phyloP scores from a whole-genome alignment of 1,284 basidiomycete genomes.

The Austropuccinia psidii region DNA sequence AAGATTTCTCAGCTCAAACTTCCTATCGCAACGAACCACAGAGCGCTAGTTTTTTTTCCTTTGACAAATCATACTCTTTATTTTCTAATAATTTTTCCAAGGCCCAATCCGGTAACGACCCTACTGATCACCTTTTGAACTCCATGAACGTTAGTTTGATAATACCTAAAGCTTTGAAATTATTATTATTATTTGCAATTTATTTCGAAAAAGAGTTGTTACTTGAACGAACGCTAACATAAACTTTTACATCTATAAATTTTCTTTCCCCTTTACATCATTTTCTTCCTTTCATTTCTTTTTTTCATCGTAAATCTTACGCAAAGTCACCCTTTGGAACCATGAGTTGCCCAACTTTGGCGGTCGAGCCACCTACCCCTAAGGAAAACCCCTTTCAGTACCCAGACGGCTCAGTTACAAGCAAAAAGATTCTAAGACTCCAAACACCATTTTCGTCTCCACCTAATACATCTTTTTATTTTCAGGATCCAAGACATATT shows the following conservation, averaged over 20 bases:
- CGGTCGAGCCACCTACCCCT: conserved; percentile 33
- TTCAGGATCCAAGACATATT: conserved; percentile 59
- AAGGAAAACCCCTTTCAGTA: conserved; percentile 11
- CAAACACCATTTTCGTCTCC: not conserved
- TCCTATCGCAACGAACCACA: not conserved
- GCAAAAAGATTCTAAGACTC: not conserved
- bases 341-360: conserved; percentile 19
- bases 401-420: conserved; percentile 1
- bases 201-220: not conserved
- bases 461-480: not conserved
- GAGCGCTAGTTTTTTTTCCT: not conserved
- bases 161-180: not conserved
- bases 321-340: conserved; percentile 26
- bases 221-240: not conserved
- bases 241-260: too few species aligned
- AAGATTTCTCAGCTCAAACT: conserved; percentile 1
- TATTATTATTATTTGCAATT: not conserved
- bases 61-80: not conserved
- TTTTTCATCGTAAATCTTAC: not conserved
- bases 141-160: too few species aligned
- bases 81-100: not conserved
- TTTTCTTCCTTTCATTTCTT: not conserved
- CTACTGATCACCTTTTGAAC: not conserved
- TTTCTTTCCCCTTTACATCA: too few species aligned
- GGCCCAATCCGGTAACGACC: not conserved